phyloP scores from a whole-genome alignment of 768 basidiomycete species.

The Zangia roseola region DNA sequence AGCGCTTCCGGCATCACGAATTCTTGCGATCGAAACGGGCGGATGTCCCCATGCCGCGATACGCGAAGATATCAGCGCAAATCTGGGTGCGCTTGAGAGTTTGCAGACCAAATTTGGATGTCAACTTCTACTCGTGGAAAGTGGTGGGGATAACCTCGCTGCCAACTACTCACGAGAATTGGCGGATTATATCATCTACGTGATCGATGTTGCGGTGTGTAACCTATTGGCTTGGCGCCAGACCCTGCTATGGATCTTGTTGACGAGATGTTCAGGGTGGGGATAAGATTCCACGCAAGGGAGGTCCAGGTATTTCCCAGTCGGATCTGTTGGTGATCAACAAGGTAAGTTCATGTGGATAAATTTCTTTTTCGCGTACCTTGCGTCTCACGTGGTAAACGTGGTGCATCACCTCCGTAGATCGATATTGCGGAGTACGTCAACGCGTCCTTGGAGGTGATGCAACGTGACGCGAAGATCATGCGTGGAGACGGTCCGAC shows the following conservation, averaged over 20 bases:
- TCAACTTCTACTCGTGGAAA: conserved; percentile 92
- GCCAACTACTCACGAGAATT: conserved; percentile 96
- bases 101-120: conserved; percentile 89
- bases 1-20: conserved; percentile 80
- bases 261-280: conserved; percentile 64
- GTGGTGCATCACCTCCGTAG: conserved; percentile 40
- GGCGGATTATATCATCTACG: conserved; percentile 96
- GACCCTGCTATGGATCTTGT: neutral
- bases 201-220: conserved; percentile 80
- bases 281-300: conserved; percentile 98
- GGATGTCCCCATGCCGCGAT: conserved; percentile 99
- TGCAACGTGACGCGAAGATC: conserved; percentile 87
- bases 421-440: conserved; percentile 93
- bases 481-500: conserved; percentile 97
- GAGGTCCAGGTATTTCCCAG: conserved; percentile 95
- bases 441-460: conserved; percentile 89
- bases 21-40: conserved; percentile 96
- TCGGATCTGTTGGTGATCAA: conserved; percentile 94
- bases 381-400: neutral
- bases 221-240: neutral
- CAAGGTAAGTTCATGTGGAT: conserved; percentile 54
- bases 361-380: neutral
- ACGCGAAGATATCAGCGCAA: conserved; percentile 96
- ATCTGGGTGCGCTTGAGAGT: conserved; percentile 93
- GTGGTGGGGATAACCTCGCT: conserved; percentile 95